Evolutionary conservation across 257 asterid species (phyloP).

Genomic region (Fraxinus americana): DNA sequence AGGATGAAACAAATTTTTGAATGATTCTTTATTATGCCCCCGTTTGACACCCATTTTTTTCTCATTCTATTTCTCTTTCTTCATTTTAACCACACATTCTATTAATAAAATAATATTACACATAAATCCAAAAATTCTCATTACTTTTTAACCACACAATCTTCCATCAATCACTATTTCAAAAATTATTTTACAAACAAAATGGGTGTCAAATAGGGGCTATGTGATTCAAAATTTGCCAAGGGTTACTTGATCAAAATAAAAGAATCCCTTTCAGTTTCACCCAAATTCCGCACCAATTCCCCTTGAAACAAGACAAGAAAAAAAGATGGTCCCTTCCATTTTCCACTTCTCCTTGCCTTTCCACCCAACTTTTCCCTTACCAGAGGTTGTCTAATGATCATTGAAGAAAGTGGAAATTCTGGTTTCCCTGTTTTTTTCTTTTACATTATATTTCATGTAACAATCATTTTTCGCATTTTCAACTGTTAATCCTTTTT

Average conservation of each 20-base stretch:
- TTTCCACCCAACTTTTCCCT: not conserved
- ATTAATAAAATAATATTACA: no score
- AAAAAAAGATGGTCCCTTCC: not conserved
- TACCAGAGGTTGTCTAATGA: not conserved
- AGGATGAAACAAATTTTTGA: not conserved
- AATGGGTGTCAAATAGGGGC: no score
- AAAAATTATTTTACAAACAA: no score
- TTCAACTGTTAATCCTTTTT: not conserved
- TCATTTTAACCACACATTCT: no score
- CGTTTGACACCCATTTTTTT: no score
- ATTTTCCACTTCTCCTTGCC: not conserved
- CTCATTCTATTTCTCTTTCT: no score
- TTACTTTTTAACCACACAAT: no score
- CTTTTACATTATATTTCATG: not conserved
- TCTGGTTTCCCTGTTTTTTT: not conserved
- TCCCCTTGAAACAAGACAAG: not conserved
- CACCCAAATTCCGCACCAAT: not conserved
- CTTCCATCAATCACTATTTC: no score
- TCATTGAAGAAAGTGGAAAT: not conserved
- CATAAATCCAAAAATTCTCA: no score
- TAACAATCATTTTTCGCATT: not conserved
- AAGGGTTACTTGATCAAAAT: not conserved
- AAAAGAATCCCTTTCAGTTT: not conserved
- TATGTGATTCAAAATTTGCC: not conserved
- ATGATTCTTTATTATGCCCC: not conserved